A percentile compares a stretch with the other conserved stretches of the same genome.
These are phyloP conservation scores for Bombardia bombarda DNA, from an alignment of 495 filamentous ascomycete species.

Conservation along the genomic window DNA sequence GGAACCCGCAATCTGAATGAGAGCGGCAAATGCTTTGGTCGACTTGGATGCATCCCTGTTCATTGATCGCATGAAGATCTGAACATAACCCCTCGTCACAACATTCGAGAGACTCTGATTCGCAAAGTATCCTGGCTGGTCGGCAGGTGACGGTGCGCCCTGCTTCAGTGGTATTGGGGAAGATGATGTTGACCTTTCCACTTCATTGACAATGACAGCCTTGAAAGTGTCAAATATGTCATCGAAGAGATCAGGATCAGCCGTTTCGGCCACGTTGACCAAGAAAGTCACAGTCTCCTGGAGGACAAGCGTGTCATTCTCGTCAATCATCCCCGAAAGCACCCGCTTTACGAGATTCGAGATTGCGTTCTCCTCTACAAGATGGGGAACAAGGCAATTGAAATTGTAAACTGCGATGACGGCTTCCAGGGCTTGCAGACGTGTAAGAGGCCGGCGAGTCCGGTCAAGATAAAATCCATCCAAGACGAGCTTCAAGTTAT, in stretches of 20 bases:
- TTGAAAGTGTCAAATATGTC: constrained; percentile 42
- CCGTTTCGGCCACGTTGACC: constrained; percentile 39
- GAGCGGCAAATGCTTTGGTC: constrained; percentile 39
- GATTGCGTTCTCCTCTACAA: constrained; percentile 38
- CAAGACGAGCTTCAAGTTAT: constrained; percentile 53
- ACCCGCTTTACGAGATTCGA: constrained; percentile 35
- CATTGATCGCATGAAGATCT: constrained; percentile 55
- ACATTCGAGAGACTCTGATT: constrained; percentile 45
- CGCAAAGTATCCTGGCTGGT: constrained; percentile 15
- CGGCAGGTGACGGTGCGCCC: constrained; percentile 4
- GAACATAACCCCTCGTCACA: constrained; percentile 46
- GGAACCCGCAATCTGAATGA: constrained; percentile 52
- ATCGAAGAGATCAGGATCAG: constrained; percentile 42
- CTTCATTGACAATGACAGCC: constrained; percentile 32
- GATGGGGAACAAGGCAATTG: constrained; percentile 43
- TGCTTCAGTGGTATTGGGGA: constrained; percentile 20
- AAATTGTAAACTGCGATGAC: constrained; percentile 62
- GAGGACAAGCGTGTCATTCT: constrained; percentile 45
- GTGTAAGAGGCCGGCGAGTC: constrained; percentile 55
- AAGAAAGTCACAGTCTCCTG: constrained; percentile 44
- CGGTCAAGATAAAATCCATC: constrained; percentile 58
- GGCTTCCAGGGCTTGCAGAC: constrained; percentile 57
- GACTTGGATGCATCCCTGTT: constrained; percentile 45
- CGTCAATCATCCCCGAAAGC: constrained; percentile 42
- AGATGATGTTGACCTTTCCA: constrained; percentile 25